Evolutionary conservation across 768 basidiomycete genomes (phyloP).

Genomic region (Leccinum obscurum): DNA sequence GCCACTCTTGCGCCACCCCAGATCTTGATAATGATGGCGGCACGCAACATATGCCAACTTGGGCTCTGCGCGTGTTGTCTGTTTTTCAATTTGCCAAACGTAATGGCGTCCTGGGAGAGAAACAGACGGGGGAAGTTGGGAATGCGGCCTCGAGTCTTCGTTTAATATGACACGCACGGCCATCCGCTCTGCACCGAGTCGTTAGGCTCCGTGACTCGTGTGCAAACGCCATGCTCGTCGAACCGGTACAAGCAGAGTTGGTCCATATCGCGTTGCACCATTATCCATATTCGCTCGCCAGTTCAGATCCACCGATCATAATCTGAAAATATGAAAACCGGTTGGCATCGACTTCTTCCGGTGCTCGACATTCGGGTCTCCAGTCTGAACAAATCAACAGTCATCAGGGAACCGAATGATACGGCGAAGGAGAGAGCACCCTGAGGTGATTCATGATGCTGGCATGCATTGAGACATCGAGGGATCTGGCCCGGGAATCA

Average conservation of each 20-base stretch:
- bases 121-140: neutral
- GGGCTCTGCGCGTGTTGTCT: neutral
- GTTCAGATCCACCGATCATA: too few species aligned
- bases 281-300: too few species aligned
- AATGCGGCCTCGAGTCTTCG: neutral
- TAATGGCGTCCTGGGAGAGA: neutral
- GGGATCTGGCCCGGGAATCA: too few species aligned
- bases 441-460: too few species aligned
- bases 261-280: too few species aligned
- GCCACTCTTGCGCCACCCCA: neutral
- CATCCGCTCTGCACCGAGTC: neutral
- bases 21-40: neutral
- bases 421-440: too few species aligned
- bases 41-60: neutral
- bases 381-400: too few species aligned
- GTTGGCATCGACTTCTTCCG: too few species aligned
- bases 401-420: too few species aligned
- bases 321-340: too few species aligned
- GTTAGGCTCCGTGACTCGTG: neutral
- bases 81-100: neutral
- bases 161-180: neutral
- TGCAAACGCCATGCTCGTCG: neutral
- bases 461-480: too few species aligned
- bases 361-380: too few species aligned
- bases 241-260: neutral